Base-by-base conservation (phyloP, 768 basidiomycete species). In the Plicaturopsis crispa region DNA sequence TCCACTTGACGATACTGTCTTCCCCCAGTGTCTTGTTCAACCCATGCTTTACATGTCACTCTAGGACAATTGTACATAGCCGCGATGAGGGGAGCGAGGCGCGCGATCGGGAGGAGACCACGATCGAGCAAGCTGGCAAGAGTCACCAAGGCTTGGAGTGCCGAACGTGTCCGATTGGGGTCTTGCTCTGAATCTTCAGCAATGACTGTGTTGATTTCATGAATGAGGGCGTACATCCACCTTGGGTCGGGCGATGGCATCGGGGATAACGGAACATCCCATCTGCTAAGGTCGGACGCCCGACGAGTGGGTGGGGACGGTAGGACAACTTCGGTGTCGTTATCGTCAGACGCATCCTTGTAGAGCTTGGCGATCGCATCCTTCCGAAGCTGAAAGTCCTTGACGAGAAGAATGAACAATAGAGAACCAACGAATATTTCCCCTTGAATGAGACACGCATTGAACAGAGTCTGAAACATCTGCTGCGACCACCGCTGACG, bases 361-460 rank as follows among this genome's bases (percentile, higher is more conserved):
- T n/a, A 33, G 32, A 57, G 45, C 26, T 56, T 51, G 20, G 50
- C 49, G 24, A 55, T 54, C 24, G 51, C 44, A 35, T 52, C 54
- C 38, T 53, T 56, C 18, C 61, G 60, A 8, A 57, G 40, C 50
- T 83, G 73, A 64, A 70, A 81, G 21, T 85, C 80, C 45, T 80
- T 74, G 31, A 84, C 57, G 14, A 84, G 51, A 30, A 75, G 57
- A 1, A 70, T 80, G 40, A 88, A 84, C 4, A 87, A 59, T 19
- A 88, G 58, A 1, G 81, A 79, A 0, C 75, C 85, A n/a, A 84
- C 66, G 28, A 89, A 69, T 35, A 90, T 77, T 52, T 90, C 87
- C 18, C 84, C 84, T 35, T 89, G 84, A 26, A 86, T 53, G 14
- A 90, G 62, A 40, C 80, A 83, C 6, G 79, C 69, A 3, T 70